Percentiles rank a stretch among this genome's conserved stretches.
These are phyloP conservation scores for Senna tora DNA, from an alignment of 306 rosid species.

Conservation along the genomic window DNA sequence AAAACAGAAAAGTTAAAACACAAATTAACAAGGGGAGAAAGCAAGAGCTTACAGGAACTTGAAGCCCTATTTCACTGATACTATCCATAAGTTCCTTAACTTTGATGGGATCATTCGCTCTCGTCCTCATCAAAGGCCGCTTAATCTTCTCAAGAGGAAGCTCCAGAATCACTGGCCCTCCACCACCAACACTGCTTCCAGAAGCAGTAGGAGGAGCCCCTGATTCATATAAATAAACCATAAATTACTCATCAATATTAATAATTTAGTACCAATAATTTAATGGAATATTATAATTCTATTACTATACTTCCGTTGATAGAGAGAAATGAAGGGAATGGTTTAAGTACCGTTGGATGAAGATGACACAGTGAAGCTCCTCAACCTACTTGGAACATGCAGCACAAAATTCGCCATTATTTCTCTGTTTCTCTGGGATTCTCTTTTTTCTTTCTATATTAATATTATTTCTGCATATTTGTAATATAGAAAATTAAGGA, in stretches of 20 bases:
- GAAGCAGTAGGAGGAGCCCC: conserved; percentile 63
- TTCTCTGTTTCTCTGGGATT: neutral
- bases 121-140: conserved; percentile 89
- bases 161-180: conserved; percentile 87
- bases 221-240: conserved; percentile 29
- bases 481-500: neutral
- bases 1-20: neutral
- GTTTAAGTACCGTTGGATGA: conserved; percentile 62
- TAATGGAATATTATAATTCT: neutral
- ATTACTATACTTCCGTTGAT: neutral
- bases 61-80: conserved; percentile 84
- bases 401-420: conserved; percentile 75
- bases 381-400: conserved; percentile 59
- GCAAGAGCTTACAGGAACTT: conserved; percentile 70
- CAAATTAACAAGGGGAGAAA: conserved; percentile 14
- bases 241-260: neutral
- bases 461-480: too few species aligned
- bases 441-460: neutral
- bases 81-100: conserved; percentile 88
- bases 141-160: conserved; percentile 90
- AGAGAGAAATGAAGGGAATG: conserved; percentile 14
- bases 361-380: conserved; percentile 69
- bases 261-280: neutral
- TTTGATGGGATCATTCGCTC: conserved; percentile 75
- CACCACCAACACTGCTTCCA: conserved; percentile 54